These are phyloP conservation scores for Plectosphaerella plurivora DNA, from an alignment of 2,329 filamentous ascomycete genomes.

Conservation along the genomic window DNA sequence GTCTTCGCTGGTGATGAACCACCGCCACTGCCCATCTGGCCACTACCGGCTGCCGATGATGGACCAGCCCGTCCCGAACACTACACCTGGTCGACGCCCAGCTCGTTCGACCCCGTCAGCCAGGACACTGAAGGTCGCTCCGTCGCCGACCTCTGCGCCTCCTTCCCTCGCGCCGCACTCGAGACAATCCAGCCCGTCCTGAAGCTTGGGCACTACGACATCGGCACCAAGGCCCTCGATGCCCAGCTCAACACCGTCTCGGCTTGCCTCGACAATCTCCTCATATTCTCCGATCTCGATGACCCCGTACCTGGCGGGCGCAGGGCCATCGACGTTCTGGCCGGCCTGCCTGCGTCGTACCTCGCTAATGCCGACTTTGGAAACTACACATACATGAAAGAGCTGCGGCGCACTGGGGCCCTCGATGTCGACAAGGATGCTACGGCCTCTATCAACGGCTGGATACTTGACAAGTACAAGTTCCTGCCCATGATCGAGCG, in stretches of 20 bases:
- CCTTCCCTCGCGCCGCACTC: conserved; percentile 19
- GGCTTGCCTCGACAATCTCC: conserved; percentile 40
- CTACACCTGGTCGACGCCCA: conserved; percentile 18
- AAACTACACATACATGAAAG: conserved; percentile 34
- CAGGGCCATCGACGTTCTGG: conserved; percentile 38
- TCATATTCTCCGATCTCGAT: conserved; percentile 48
- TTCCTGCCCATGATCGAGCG: conserved; percentile 51
- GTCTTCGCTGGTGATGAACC: not conserved
- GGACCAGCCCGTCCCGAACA: conserved; percentile 6
- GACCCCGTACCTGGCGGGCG: conserved; percentile 36
- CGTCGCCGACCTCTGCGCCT: conserved; percentile 17
- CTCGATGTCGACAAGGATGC: conserved; percentile 23
- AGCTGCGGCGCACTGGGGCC: conserved; percentile 26
- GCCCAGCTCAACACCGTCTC: conserved; percentile 48
- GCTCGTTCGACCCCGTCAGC: conserved; percentile 19
- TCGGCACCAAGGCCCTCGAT: conserved; percentile 27
- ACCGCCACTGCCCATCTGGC: not conserved
- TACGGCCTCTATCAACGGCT: conserved; percentile 33
- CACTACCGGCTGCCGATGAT: conserved; percentile 3
- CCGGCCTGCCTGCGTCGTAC: conserved; percentile 36
- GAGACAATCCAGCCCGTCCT: conserved; percentile 29
- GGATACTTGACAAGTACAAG: conserved; percentile 54
- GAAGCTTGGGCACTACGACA: conserved; percentile 43
- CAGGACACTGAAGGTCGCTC: conserved; percentile 10
- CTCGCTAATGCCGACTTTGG: conserved; percentile 27